Evolutionary conservation across 345 rosid species (phyloP).

Genomic region (Lepidium africanum): DNA sequence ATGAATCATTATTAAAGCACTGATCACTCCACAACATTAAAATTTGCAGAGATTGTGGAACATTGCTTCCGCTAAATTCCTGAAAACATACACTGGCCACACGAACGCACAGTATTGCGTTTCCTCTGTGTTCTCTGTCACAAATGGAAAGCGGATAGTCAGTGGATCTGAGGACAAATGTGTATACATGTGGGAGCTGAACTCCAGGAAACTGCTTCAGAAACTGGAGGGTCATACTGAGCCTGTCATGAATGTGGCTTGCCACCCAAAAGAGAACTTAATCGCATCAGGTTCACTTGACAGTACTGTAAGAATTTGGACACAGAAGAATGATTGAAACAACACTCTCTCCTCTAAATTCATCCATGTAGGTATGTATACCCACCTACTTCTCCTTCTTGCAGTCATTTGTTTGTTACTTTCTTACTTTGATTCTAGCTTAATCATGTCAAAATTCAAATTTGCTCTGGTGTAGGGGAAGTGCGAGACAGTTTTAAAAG

Average conservation of each 20-base stretch:
- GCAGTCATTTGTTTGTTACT: background rate
- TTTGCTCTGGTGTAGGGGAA: background rate
- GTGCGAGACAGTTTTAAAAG: background rate
- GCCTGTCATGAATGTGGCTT: constrained; percentile 69
- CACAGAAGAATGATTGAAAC: constrained; percentile 47
- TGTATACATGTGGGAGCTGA: constrained; percentile 90
- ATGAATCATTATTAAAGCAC: background rate
- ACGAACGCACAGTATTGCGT: constrained; percentile 57
- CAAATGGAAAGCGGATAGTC: constrained; percentile 68
- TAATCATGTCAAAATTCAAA: background rate
- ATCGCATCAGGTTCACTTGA: constrained; percentile 90
- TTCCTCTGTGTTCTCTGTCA: constrained; percentile 70
- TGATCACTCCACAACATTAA: background rate
- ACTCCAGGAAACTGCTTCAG: constrained; percentile 69
- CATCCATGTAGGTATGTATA: background rate
- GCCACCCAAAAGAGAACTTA: constrained; percentile 72
- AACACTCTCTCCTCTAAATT: background rate
- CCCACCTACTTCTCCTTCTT: background rate
- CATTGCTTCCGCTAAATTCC: constrained; percentile 58
- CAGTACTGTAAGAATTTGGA: constrained; percentile 77
- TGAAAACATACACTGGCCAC: constrained; percentile 83
- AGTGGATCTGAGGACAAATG: constrained; percentile 88
- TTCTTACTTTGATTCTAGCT: background rate
- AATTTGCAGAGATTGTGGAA: constrained; percentile 79
- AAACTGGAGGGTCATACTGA: constrained; percentile 93